Evolutionary conservation across 257 asterid species (phyloP), one percentile per base, ranked within the genome.

Genomic region (Coffea eugenioides): DNA sequence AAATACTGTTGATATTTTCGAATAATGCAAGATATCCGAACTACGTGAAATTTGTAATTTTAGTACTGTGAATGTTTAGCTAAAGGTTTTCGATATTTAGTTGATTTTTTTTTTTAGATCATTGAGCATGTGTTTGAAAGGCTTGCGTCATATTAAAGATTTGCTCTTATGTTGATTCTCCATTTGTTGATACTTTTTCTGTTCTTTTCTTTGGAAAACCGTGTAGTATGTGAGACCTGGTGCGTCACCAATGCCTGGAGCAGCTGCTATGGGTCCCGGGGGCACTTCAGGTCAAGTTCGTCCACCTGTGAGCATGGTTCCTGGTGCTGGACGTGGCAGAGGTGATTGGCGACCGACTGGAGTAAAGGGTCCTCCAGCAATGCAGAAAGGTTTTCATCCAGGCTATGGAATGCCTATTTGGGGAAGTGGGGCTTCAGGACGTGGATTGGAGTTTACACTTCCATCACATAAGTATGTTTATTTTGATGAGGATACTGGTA

Each of bases 201-300:
- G 34, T 74, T 62, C 79, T 61, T 76, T 57, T 68, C 39, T 64
- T 76, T 80, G 72, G 83, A 71, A 77, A 80, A 83, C 82, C 69
- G 66, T 88, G 79, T 84, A 96, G 99, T 96, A 96, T 85, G 98
- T 96, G 90, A 94, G 99, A 86, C 97, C 97, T 82, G 98, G 98
- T 79, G 97, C 95, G 76, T 87, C 96, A 52, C 97, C 96, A 59
- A 80, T 92, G 69, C 90, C 93, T 71, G 94, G 92, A 76, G 84
- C 88, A 73, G 84, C 89, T 85, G 81, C 91, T 57, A 81, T 73
- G 34, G 83, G 92, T 45, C 85, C 94, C 73, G 97, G 91, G 79
- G 98, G 90, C 71, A 67, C 84, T 74, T 90, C 85, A 66, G 91
- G 95, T 85, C 98, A 90, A 83, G 94, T 87, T 83, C 95, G 97